These are phyloP conservation scores for Syncephalastrum sp. DNA, from an alignment of 371 early-diverging fungal species.

Conservation along the genomic window DNA sequence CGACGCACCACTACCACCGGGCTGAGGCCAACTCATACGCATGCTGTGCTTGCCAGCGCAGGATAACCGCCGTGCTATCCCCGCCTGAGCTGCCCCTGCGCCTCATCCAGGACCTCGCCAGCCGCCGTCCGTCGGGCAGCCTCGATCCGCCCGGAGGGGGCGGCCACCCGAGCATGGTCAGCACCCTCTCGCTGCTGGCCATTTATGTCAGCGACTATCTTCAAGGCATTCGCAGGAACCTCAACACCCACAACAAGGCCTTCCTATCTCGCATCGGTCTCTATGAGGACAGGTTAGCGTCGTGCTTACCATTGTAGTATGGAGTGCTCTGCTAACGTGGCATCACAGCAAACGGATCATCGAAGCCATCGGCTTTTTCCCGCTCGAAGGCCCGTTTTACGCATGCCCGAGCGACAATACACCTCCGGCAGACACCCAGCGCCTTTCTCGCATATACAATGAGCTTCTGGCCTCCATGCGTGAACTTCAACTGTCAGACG, in stretches of 20 bases:
- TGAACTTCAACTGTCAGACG: constrained; percentile 16
- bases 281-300: constrained; percentile 34
- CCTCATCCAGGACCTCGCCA: neutral
- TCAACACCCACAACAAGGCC: constrained; percentile 30
- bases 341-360: constrained; percentile 35
- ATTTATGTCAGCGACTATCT: constrained; percentile 35
- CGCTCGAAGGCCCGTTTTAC: constrained; percentile 26
- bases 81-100: neutral
- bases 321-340: neutral
- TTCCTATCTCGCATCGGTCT: constrained; percentile 34
- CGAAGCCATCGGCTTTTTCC: constrained; percentile 28
- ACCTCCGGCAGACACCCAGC: neutral
- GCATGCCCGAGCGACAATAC: too few relatives aligned
- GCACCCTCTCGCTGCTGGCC: constrained; percentile 22
- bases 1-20: neutral
- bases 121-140: neutral
- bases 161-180: constrained; percentile 24
- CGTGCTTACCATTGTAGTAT: neutral
- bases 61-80: neutral
- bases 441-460: constrained; percentile 19
- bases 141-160: neutral
- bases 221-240: constrained; percentile 24
- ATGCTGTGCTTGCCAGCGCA: constrained; percentile 10
- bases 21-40: neutral
- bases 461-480: constrained; percentile 27